Evolutionary conservation across 2,329 filamentous ascomycete species (phyloP).

Genomic region (Periconia sp.): DNA sequence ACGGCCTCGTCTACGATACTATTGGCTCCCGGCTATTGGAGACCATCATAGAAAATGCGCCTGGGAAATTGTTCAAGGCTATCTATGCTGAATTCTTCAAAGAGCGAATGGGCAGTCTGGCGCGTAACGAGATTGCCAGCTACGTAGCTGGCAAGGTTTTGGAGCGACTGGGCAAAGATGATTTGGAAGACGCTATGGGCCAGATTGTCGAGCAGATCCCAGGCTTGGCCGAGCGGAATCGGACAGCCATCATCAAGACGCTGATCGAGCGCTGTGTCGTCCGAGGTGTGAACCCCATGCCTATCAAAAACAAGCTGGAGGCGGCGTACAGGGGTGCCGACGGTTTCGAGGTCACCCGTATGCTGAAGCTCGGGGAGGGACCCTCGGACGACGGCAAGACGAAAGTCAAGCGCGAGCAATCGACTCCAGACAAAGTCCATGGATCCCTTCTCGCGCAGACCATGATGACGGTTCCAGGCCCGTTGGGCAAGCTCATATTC

Average conservation of each 20-base stretch:
- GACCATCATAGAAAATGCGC: slow-evolving; percentile 76
- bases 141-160: slow-evolving; percentile 85
- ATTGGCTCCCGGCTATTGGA: slow-evolving; percentile 90
- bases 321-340: slow-evolving; percentile 56
- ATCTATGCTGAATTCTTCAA: slow-evolving; percentile 80
- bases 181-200: slow-evolving; percentile 72
- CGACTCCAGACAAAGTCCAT: slow-evolving; percentile 65
- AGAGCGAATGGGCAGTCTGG: slow-evolving; percentile 74
- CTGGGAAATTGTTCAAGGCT: slow-evolving; percentile 87
- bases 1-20: slow-evolving; percentile 83
- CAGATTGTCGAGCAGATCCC: slow-evolving; percentile 73
- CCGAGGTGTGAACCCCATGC: slow-evolving; percentile 61
- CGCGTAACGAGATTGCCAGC: slow-evolving; percentile 86
- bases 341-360: slow-evolving; percentile 58
- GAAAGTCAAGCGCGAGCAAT: slow-evolving; percentile 30
- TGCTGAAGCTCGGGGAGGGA: slow-evolving; percentile 60
- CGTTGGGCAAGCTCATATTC: slow-evolving; percentile 70
- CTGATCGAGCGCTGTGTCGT: slow-evolving; percentile 81
- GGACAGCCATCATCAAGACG: slow-evolving; percentile 77
- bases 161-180: slow-evolving; percentile 82
- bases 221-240: slow-evolving; percentile 70
- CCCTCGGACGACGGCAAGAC: slow-evolving; percentile 43
- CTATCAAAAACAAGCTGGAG: slow-evolving; percentile 60
- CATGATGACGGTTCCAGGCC: slow-evolving; percentile 74
- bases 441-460: slow-evolving; percentile 79